Evolutionary conservation across 768 basidiomycete species (phyloP).

Genomic region (Serpula lacrymans): DNA sequence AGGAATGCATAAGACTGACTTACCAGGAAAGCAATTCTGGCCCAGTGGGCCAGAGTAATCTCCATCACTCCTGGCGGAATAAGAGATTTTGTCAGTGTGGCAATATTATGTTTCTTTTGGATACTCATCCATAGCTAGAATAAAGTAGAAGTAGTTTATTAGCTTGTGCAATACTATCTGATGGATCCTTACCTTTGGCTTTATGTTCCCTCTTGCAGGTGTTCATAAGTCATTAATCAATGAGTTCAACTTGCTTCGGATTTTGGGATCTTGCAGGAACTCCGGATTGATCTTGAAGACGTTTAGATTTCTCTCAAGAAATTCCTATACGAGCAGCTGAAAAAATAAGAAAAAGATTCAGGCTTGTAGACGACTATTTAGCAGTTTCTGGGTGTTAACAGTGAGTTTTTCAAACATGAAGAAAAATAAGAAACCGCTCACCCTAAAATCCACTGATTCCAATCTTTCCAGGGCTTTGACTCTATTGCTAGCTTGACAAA

Average conservation of each 20-base stretch:
- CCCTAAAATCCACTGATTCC: too few relatives aligned
- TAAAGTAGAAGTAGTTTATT: too few relatives aligned
- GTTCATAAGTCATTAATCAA: slow-evolving; percentile 4
- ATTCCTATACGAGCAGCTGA: too few relatives aligned
- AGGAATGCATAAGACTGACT: too few relatives aligned
- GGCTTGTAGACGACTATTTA: slow-evolving; percentile 1
- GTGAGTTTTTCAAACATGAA: too few relatives aligned
- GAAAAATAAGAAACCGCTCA: too few relatives aligned
- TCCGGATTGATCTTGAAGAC: slow-evolving; percentile 4
- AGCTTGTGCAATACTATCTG: too few relatives aligned
- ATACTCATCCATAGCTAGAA: too few relatives aligned
- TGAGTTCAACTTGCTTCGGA: slow-evolving; percentile 1
- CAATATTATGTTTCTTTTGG: background rate
- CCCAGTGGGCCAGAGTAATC: slow-evolving; percentile 7
- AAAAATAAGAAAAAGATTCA: slow-evolving; percentile 7
- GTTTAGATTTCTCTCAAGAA: slow-evolving; percentile 2
- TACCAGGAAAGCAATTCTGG: slow-evolving; percentile 6
- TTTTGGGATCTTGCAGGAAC: slow-evolving; percentile 3
- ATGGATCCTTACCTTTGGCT: slow-evolving; percentile 5
- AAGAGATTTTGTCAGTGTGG: slow-evolving; percentile 3
- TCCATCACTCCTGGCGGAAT: background rate
- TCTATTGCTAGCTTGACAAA: too few relatives aligned
- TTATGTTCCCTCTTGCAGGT: background rate
- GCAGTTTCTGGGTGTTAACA: too few relatives aligned
- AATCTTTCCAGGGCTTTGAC: too few relatives aligned